phyloP scores from a whole-genome alignment of 805 yeast genomes.

The Geotrichum ghanense region DNA sequence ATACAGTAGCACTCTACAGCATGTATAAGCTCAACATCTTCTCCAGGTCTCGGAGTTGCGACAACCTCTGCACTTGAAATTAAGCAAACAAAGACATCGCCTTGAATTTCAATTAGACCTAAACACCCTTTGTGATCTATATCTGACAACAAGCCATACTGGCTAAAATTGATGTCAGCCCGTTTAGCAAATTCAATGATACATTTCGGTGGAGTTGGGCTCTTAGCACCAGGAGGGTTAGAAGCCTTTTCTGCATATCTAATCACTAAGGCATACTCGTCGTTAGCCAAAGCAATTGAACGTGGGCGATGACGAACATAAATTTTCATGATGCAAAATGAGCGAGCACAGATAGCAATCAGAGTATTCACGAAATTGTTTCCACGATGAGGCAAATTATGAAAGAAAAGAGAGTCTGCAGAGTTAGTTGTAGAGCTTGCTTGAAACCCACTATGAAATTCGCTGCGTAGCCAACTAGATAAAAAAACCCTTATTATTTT shows the following conservation, averaged over 20 bases:
- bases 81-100: slow-evolving; percentile 61
- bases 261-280: slow-evolving; percentile 48
- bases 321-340: slow-evolving; percentile 49
- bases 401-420: too few relatives aligned
- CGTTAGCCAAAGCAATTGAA: slow-evolving; percentile 53
- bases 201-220: slow-evolving; percentile 13
- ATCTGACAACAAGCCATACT: slow-evolving; percentile 28
- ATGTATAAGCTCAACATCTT: slow-evolving; percentile 66
- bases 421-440: too few relatives aligned
- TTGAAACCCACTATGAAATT: too few relatives aligned
- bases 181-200: slow-evolving; percentile 37
- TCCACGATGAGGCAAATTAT: too few relatives aligned
- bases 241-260: slow-evolving; percentile 17
- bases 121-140: slow-evolving; percentile 43
- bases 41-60: slow-evolving; percentile 72
- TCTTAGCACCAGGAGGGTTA: slow-evolving; percentile 5
- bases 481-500: too few relatives aligned
- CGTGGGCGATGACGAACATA: slow-evolving; percentile 56
- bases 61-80: slow-evolving; percentile 69
- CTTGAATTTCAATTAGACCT: slow-evolving; percentile 64
- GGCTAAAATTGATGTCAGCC: slow-evolving; percentile 27
- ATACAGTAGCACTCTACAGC: slow-evolving; percentile 83
- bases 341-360: too few relatives aligned
- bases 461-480: too few relatives aligned
- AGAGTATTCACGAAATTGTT: too few relatives aligned